Evolutionary conservation across 352 stramenopile genomes (phyloP), one percentile per base, ranked within the genome.

Genomic region (Pythium diclinum): DNA sequence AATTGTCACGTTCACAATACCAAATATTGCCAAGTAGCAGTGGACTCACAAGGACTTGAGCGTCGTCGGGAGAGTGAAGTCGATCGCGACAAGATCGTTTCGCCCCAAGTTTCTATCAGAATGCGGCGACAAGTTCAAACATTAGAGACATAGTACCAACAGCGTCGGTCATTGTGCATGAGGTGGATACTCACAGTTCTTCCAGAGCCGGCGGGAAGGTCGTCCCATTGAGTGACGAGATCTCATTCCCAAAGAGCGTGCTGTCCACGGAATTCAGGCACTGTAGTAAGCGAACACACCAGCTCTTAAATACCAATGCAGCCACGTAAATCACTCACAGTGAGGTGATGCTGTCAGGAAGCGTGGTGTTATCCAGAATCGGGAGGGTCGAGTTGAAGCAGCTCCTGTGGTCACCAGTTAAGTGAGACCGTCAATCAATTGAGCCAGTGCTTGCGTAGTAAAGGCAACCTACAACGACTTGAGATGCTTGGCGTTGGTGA

Each of bases 71-170:
- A 52, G 25, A 11, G 11, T 30, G n/a, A 52, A 25, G n/a, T 52
- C 46, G 46, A 52, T 52, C 46, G n/a, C 19, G 8, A n/a, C 25
- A n/a, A 52, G 46, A 19, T 30, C n/a, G n/a, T 52, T 52, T 36
- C 10, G 46, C 14, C 17, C n/a, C 25, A 52, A 13, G 25, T 16
- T 28, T 14, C 46, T 28, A 36, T 11, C 7, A 36, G 33, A 36
- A 36, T 11, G 7, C 33, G 33, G 25, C 25, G 25, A 28, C 25
- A 36, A 36, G 33, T 36, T 36, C 7, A 11, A 8, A 11, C 10
- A 5, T 36, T 11, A 36, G 33, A 36, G 33, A 5, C 33, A 11
- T 1, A 36, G 7, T 8, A 11, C 7, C 33, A 36, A 36, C 10
- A 36, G 7, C 10, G 33, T 36, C 33, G 7, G 2, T 28, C 3